Conservation (phyloP, 805 yeast genomes). For the Lachancea lanzarotensis region DNA sequence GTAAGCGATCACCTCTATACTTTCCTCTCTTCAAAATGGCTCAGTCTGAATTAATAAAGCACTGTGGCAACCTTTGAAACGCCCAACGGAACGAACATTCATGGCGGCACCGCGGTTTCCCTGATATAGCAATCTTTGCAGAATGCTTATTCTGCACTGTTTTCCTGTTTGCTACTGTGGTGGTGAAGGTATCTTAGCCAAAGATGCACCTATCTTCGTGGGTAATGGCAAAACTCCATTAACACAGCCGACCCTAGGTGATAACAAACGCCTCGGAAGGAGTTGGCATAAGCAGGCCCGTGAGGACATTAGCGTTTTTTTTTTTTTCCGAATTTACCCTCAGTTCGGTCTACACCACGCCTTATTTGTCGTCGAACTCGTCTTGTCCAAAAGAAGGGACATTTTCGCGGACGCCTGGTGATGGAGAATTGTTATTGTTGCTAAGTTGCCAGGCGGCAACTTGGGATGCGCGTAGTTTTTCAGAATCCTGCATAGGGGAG, state of each 20-base stretch:
- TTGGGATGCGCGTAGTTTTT: constrained; percentile 8
- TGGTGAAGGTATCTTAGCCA: neutral
- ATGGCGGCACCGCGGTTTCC: neutral
- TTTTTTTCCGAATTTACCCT: too few relatives aligned
- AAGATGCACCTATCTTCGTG: neutral
- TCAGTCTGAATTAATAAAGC: too few relatives aligned
- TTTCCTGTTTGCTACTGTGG: neutral
- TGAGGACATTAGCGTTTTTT: too few relatives aligned
- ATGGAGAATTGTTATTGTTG: neutral
- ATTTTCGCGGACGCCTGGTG: neutral
- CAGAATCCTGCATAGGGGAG: constrained; percentile 8
- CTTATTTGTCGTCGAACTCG: constrained; percentile 16
- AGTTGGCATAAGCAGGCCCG: neutral
- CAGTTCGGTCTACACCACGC: too few relatives aligned
- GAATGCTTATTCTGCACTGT: neutral
- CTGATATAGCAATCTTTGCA: neutral
- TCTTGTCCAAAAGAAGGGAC: constrained; percentile 31
- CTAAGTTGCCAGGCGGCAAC: constrained; percentile 9
- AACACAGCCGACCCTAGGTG: neutral
- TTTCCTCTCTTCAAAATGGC: too few relatives aligned
- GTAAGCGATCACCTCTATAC: too few relatives aligned
- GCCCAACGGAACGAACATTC: neutral
- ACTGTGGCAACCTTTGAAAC: too few relatives aligned
- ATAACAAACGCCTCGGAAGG: neutral
- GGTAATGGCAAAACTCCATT: neutral